These are phyloP conservation scores for Puccinia hordei DNA, from an alignment of 1,284 basidiomycete genomes.

Conservation along the genomic window DNA sequence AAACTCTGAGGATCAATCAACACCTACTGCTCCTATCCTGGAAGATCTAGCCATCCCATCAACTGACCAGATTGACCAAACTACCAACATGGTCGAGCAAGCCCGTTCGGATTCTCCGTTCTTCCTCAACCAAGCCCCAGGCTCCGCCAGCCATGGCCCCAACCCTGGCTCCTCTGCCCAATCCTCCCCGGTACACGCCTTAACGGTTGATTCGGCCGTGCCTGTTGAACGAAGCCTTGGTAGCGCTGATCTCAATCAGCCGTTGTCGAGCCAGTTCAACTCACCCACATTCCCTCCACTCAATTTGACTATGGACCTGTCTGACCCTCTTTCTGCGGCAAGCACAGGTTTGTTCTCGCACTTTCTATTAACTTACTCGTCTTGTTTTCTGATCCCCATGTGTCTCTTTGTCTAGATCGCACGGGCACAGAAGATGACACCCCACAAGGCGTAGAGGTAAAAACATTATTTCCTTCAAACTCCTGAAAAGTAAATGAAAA, in stretches of 20 bases:
- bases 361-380: neutral
- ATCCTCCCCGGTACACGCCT: slow-evolving; percentile 14
- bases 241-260: neutral
- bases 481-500: neutral
- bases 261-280: neutral
- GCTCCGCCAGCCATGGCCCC: neutral
- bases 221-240: neutral
- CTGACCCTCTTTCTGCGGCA: slow-evolving; percentile 34
- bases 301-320: slow-evolving; percentile 25
- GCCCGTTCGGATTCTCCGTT: slow-evolving; percentile 7
- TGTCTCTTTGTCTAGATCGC: neutral
- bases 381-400: neutral
- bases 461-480: neutral
- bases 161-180: neutral
- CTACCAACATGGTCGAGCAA: neutral
- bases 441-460: neutral
- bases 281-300: slow-evolving; percentile 25
- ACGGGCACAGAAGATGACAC: neutral
- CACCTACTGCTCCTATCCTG: slow-evolving; percentile 13
- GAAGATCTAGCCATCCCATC: neutral
- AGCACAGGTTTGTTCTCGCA: slow-evolving; percentile 6
- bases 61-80: neutral
- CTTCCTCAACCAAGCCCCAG: slow-evolving; percentile 7
- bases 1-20: neutral
- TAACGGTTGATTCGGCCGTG: slow-evolving; percentile 4